phyloP scores from a whole-genome alignment of 805 yeast genomes.

The Candida krabiensis region DNA sequence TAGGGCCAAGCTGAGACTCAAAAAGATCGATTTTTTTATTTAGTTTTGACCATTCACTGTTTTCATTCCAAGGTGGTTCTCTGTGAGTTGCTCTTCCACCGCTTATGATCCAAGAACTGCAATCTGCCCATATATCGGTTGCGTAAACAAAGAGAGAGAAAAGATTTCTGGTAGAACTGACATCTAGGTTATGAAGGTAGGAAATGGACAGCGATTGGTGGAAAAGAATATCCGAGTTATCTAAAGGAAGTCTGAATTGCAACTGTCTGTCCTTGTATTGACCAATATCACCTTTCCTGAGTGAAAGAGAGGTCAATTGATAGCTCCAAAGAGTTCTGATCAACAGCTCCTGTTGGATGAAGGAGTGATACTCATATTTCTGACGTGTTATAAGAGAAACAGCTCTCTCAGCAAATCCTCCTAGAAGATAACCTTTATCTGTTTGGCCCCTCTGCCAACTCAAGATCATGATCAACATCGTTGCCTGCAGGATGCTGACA shows the following conservation, averaged over 20 bases:
- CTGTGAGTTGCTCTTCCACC: conserved; percentile 7
- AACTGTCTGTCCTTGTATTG: conserved; percentile 8
- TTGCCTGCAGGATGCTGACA: conserved; percentile 14
- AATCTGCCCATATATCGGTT: conserved; percentile 18
- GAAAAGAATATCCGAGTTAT: conserved; percentile 15
- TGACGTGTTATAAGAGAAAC: conserved; percentile 8
- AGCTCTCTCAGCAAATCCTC: conserved; percentile 18
- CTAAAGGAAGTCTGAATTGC: conserved; percentile 11
- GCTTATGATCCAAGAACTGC: conserved; percentile 15
- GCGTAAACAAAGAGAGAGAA: conserved; percentile 12
- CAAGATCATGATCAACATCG: conserved; percentile 10
- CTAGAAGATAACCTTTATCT: conserved; percentile 16
- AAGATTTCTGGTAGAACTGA: conserved; percentile 9
- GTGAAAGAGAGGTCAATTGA: conserved; percentile 15
- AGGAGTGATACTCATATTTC: conserved; percentile 1
- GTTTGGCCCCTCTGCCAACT: conserved; percentile 19
- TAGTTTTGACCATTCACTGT: conserved; percentile 13
- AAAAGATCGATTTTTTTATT: conserved; percentile 6
- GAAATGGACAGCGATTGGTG: conserved; percentile 3
- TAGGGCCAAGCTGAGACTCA: conserved; percentile 15
- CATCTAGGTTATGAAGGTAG: conserved; percentile 5
- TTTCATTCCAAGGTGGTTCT: conserved; percentile 16
- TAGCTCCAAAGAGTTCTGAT: conserved; percentile 18
- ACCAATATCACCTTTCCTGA: conserved; percentile 10
- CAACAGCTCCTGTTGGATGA: conserved; percentile 11